Evolutionary conservation across 2,329 filamentous ascomycete species (phyloP), one percentile per base, ranked within the genome.

Genomic region (Botrytis byssoidea): DNA sequence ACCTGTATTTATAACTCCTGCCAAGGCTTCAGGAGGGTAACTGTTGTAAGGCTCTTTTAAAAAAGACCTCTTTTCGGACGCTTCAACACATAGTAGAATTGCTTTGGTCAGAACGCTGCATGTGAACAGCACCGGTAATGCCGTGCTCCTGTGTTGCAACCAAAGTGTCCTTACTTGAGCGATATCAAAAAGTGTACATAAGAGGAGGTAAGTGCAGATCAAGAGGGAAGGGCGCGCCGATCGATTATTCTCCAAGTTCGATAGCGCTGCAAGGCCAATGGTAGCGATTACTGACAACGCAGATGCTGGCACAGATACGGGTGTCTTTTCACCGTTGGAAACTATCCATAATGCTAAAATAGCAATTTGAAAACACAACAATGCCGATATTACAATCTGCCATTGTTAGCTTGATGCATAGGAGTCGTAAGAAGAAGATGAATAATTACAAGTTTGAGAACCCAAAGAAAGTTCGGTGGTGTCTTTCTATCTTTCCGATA

Each of bases 1-100:
- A 40, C 79, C 77, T 16, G 78, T 77, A 46, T 76, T 78, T 63
- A 81, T 79, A 18, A 82, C 76, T 22, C 80, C 78, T 42, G 77
- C 78, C 7, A 78, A 79, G 25, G 80, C 78, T 73, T 83, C 81
- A 0, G 71, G 72, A 16, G 75, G 65, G 2, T 42, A 60, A n/a
- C 48, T 22, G 9, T 60, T 42, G 29, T 75, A 73, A 9, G 61
- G 32, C 5, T 42, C 60, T n/a, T 65, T 60, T 2, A 77, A 55
- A 55, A 73, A 71, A 12, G 16, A 40, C 20, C 67, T 42, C 32
- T 77, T 77, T 42, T 77, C 74, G 12, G 66, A 60, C 10, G 74
- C 73, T 70, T 77, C 76, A 9, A 76, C 51, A 1, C 74, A 37
- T 10, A 77, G 59, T 10, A 77, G 55, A 1, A 74, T 14, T 55